Conservation (phyloP, 169 alveolate species). For the Babesia divergens region DNA sequence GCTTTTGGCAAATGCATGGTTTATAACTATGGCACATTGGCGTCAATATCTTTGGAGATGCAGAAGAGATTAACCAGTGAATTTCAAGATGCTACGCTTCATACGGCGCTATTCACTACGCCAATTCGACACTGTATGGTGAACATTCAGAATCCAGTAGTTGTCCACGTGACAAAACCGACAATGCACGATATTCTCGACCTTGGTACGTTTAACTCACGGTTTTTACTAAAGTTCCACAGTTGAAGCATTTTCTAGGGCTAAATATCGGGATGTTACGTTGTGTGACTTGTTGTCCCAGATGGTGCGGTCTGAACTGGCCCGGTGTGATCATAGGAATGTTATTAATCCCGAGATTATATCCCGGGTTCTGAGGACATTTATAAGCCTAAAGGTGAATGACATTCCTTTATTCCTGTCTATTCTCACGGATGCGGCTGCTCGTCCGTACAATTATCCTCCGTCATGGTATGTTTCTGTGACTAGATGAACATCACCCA, state of each 20-base stretch:
- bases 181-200: conserved; percentile 45
- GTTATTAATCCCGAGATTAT: conserved; percentile 36
- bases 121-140: conserved; percentile 13
- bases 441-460: conserved; percentile 40
- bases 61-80: conserved; percentile 16
- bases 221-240: neutral
- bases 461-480: conserved; percentile 31
- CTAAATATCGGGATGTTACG: conserved; percentile 60
- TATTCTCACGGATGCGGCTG: conserved; percentile 12
- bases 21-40: conserved; percentile 35
- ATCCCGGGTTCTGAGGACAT: conserved; percentile 46
- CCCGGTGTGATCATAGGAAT: neutral
- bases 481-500: neutral
- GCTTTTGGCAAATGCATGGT: conserved; percentile 55
- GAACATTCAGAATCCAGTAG: neutral
- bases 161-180: conserved; percentile 18
- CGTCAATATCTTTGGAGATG: conserved; percentile 38
- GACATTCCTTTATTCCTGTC: conserved; percentile 62
- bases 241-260: conserved; percentile 62
- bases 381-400: conserved; percentile 63
- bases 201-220: conserved; percentile 39
- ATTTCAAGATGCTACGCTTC: neutral
- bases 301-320: neutral
- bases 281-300: conserved; percentile 58
- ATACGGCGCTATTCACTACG: neutral